phyloP scores from a whole-genome alignment of 805 yeast genomes.

The Jamesozyma spencerorum region DNA sequence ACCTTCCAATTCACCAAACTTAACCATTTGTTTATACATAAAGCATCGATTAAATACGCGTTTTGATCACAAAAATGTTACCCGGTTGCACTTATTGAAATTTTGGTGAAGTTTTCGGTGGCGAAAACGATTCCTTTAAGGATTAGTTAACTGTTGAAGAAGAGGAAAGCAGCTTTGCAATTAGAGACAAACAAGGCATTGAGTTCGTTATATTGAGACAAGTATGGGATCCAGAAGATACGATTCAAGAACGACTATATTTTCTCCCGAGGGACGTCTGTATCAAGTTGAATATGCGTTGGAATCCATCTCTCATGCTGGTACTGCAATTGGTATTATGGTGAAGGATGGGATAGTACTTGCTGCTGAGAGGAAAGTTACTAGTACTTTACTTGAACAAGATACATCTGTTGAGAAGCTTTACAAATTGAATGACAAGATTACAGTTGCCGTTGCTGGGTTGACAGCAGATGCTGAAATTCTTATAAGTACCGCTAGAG shows the following conservation, averaged over 20 bases:
- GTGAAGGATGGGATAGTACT: conserved; percentile 82
- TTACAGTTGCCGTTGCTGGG: conserved; percentile 94
- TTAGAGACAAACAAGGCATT: too few relatives aligned
- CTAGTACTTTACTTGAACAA: conserved; percentile 85
- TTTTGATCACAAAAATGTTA: too few relatives aligned
- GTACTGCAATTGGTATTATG: conserved; percentile 91
- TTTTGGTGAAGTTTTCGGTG: too few relatives aligned
- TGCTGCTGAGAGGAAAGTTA: conserved; percentile 94
- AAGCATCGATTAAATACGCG: too few relatives aligned
- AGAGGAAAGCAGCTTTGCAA: too few relatives aligned
- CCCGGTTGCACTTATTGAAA: too few relatives aligned
- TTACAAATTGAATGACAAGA: conserved; percentile 73
- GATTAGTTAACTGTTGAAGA: too few relatives aligned
- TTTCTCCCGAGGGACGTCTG: conserved; percentile 96
- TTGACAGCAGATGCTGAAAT: conserved; percentile 95
- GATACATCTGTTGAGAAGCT: conserved; percentile 90
- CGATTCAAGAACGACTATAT: conserved; percentile 97
- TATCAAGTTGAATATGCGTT: conserved; percentile 96
- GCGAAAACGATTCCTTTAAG: too few relatives aligned
- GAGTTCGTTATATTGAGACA: conserved; percentile 1
- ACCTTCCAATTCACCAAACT: too few relatives aligned
- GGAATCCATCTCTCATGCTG: conserved; percentile 96
- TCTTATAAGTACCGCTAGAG: conserved; percentile 78
- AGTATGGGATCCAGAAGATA: conserved; percentile 86
- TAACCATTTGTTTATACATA: too few relatives aligned